Conservation (phyloP, 768 basidiomycete species). For the Coprinopsis strossmayeri region DNA sequence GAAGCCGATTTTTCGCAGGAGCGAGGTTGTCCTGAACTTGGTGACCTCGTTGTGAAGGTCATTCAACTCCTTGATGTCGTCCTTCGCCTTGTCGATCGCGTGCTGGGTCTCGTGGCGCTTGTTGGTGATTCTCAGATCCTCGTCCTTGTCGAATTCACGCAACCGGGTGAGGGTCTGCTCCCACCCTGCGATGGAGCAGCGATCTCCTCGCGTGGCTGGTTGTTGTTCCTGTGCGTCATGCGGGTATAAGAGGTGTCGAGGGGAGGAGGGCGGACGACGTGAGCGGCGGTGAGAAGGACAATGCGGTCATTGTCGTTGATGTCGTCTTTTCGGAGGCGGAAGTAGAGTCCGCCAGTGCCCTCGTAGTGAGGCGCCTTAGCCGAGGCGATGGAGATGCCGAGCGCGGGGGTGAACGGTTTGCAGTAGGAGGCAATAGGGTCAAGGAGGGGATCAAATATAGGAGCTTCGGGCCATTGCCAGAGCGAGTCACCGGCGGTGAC, state of each 20-base stretch:
- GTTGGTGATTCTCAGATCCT: not conserved
- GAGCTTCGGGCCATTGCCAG: slow-evolving; percentile 21
- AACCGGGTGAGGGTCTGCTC: slow-evolving; percentile 16
- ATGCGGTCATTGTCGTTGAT: slow-evolving; percentile 1
- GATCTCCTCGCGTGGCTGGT: slow-evolving; percentile 24
- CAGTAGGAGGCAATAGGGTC: slow-evolving; percentile 20
- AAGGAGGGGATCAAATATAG: slow-evolving; percentile 18
- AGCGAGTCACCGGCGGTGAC: slow-evolving; percentile 26
- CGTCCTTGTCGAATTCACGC: slow-evolving; percentile 14
- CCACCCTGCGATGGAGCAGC: slow-evolving; percentile 20
- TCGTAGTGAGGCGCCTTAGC: slow-evolving; percentile 23
- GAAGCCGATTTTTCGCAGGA: slow-evolving; percentile 26
- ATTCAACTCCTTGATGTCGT: slow-evolving; percentile 18
- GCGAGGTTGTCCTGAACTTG: slow-evolving; percentile 14
- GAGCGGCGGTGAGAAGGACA: not conserved
- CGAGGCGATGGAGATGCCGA: slow-evolving; percentile 30
- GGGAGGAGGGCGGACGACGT: not conserved
- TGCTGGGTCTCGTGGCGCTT: slow-evolving; percentile 15
- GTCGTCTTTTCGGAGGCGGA: slow-evolving; percentile 19
- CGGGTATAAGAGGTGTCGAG: not conserved
- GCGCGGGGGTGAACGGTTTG: slow-evolving; percentile 27
- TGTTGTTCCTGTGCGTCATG: slow-evolving; percentile 1
- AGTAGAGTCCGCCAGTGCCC: slow-evolving; percentile 30
- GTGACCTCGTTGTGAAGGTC: slow-evolving; percentile 21
- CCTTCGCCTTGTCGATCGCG: slow-evolving; percentile 17